Conservation (phyloP, 1,284 basidiomycete genomes). For the Abortiporus biennis region DNA sequence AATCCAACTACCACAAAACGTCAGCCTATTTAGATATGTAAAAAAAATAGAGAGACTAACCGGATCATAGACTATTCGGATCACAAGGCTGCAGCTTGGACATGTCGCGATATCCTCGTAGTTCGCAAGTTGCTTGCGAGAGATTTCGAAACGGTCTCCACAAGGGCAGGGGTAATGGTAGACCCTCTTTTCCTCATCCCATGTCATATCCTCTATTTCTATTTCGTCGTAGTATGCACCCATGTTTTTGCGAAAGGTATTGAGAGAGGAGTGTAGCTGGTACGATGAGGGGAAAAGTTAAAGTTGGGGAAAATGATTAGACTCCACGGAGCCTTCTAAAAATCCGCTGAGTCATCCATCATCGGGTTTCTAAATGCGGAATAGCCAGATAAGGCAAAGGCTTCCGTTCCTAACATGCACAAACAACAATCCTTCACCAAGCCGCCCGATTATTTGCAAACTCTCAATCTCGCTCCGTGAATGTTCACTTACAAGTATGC, state of each 20-base stretch:
- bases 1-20: slow-evolving; percentile 50
- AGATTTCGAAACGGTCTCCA: slow-evolving; percentile 97
- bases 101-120: slow-evolving; percentile 97
- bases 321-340: not conserved
- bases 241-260: slow-evolving; percentile 32
- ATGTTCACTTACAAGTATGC: not conserved
- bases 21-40: not conserved
- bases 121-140: slow-evolving; percentile 78
- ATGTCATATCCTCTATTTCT: slow-evolving; percentile 94
- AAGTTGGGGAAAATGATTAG: not conserved
- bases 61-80: slow-evolving; percentile 93
- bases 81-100: slow-evolving; percentile 92
- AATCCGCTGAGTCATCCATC: slow-evolving; percentile 1
- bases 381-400: slow-evolving; percentile 3
- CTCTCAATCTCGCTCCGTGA: too few species aligned
- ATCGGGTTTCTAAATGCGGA: too few species aligned
- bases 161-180: slow-evolving; percentile 98
- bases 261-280: not conserved
- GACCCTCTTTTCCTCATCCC: slow-evolving; percentile 79
- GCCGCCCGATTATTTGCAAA: not conserved
- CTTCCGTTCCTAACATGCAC: slow-evolving; percentile 2
- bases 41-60: slow-evolving; percentile 43
- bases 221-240: slow-evolving; percentile 88
- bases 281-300: not conserved
- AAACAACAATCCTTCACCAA: slow-evolving; percentile 4